These are phyloP conservation scores for Bertia moriformis DNA, from an alignment of 2,329 filamentous ascomycete genomes.

Conservation along the genomic window DNA sequence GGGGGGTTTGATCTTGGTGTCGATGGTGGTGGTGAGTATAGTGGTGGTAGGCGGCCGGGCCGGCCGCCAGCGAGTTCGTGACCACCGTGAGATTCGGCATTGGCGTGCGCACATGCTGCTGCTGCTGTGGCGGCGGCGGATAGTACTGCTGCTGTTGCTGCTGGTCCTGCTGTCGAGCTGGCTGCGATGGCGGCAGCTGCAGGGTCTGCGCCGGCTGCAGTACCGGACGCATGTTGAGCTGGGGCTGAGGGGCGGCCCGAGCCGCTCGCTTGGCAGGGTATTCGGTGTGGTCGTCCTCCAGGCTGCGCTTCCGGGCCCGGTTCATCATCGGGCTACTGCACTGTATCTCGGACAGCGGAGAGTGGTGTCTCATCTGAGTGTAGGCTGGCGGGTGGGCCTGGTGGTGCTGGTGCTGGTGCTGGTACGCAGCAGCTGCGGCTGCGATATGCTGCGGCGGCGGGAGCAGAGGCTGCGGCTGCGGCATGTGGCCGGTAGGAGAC, in stretches of 20 bases:
- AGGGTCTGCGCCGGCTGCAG: not conserved
- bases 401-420: not conserved
- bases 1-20: too few species aligned
- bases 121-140: too few species aligned
- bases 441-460: constrained; percentile 19
- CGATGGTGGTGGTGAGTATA: too few species aligned
- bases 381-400: not conserved
- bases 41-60: too few species aligned
- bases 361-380: too few species aligned
- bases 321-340: too few species aligned
- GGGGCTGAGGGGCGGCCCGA: too few species aligned
- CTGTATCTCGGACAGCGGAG: too few species aligned
- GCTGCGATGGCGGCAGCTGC: too few species aligned
- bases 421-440: not conserved
- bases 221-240: not conserved
- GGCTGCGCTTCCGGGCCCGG: not conserved
- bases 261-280: not conserved
- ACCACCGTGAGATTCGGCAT: not conserved
- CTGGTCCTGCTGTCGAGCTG: too few species aligned
- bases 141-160: too few species aligned
- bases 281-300: not conserved
- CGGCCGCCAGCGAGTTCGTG: not conserved
- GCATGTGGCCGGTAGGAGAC: constrained; percentile 27
- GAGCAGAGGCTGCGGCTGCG: constrained; percentile 16
- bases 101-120: too few species aligned